Percentiles rank a stretch among this genome's conserved stretches.
phyloP scores from a whole-genome alignment of 2,329 filamentous ascomycete species.

The Arthrobotrys megalospora region DNA sequence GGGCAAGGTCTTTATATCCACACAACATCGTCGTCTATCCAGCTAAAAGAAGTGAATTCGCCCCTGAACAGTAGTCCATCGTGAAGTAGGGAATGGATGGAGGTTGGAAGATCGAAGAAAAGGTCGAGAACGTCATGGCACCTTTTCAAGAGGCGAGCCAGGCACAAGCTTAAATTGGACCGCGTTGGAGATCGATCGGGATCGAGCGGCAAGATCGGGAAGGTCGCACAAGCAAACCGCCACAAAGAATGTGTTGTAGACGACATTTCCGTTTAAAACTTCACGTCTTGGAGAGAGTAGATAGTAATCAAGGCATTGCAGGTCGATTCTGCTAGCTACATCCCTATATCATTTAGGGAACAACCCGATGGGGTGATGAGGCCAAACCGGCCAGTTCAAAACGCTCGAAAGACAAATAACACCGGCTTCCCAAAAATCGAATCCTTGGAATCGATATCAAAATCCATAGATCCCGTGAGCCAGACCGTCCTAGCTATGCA shows the following conservation, averaged over 20 bases:
- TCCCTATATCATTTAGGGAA: background rate
- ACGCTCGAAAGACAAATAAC: constrained; percentile 4
- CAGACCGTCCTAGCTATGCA: constrained; percentile 46
- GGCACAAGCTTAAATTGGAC: constrained; percentile 15
- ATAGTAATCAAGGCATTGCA: constrained; percentile 8
- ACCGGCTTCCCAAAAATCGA: constrained; percentile 18
- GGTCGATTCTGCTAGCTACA: constrained; percentile 26
- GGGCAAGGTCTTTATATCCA: constrained; percentile 1
- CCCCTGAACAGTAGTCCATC: constrained; percentile 11
- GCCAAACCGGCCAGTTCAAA: constrained; percentile 1
- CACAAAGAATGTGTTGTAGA: constrained; percentile 8
- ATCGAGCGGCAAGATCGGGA: constrained; percentile 29
- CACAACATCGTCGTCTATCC: constrained; percentile 2
- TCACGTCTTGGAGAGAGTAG: background rate
- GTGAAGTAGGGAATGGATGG: background rate
- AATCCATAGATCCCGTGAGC: constrained; percentile 13
- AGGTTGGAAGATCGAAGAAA: background rate
- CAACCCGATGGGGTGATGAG: constrained; percentile 21
- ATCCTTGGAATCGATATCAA: background rate
- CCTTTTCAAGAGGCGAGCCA: background rate
- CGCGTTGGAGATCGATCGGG: constrained; percentile 46
- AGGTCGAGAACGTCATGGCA: background rate
- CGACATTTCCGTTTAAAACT: background rate
- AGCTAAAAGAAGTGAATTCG: background rate
- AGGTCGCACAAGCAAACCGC: constrained; percentile 51